phyloP scores from a whole-genome alignment of 2,329 filamentous ascomycete species.

The Hymenoscyphus infarciens region DNA sequence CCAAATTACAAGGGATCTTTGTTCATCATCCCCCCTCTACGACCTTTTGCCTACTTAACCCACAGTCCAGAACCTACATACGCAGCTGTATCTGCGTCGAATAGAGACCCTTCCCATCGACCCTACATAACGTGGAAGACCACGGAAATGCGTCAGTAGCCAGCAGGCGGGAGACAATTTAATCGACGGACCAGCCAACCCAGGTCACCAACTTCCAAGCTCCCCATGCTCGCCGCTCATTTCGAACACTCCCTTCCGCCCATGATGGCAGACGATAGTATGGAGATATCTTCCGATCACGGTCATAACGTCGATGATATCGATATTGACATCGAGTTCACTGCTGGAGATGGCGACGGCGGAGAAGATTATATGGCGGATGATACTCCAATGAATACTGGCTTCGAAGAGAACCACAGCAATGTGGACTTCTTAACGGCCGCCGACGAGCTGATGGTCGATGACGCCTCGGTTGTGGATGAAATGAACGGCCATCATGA shows the following conservation, averaged over 20 bases:
- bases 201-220: neutral
- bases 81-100: neutral
- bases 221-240: slow-evolving; percentile 1
- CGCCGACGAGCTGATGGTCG: neutral
- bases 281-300: slow-evolving; percentile 14
- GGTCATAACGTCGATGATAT: slow-evolving; percentile 10
- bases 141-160: neutral
- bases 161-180: neutral
- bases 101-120: neutral
- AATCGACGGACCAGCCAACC: neutral
- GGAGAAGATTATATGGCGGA: slow-evolving; percentile 13
- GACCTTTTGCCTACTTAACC: neutral
- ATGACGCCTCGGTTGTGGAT: slow-evolving; percentile 5
- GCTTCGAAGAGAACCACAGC: neutral
- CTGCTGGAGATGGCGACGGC: slow-evolving; percentile 5
- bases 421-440: neutral
- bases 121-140: neutral
- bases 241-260: neutral
- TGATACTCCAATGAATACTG: slow-evolving; percentile 3
- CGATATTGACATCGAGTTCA: slow-evolving; percentile 13
- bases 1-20: neutral
- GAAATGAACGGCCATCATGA: slow-evolving; percentile 1
- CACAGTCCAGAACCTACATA: neutral
- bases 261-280: slow-evolving; percentile 10
- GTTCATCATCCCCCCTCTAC: neutral